Evolutionary conservation across 2,329 filamentous ascomycete genomes (phyloP).

Genomic region (Cryphonectria nitschkei): DNA sequence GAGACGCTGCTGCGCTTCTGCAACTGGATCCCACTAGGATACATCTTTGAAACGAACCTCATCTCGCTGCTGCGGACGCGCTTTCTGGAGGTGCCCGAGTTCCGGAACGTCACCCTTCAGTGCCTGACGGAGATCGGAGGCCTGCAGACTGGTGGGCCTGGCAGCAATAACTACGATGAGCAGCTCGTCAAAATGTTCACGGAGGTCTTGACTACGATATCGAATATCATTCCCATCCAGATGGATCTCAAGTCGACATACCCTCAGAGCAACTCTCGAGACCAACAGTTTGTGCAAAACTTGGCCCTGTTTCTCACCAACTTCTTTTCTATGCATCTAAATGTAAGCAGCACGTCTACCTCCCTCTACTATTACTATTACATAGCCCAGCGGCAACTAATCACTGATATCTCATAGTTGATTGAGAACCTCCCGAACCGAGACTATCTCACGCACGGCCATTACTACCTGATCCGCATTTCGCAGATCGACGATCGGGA

Average conservation of each 20-base stretch:
- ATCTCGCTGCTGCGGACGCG: slow-evolving; percentile 93
- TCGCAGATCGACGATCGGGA: slow-evolving; percentile 98
- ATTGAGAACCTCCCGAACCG: slow-evolving; percentile 95
- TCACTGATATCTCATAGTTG: slow-evolving; percentile 55
- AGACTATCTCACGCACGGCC: slow-evolving; percentile 92
- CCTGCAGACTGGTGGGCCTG: slow-evolving; percentile 77
- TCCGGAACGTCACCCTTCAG: slow-evolving; percentile 95
- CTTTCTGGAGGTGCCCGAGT: slow-evolving; percentile 91
- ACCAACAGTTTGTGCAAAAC: slow-evolving; percentile 98
- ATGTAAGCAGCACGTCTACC: slow-evolving; percentile 52
- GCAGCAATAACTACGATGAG: slow-evolving; percentile 81
- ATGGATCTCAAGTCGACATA: slow-evolving; percentile 93
- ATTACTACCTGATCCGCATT: slow-evolving; percentile 97
- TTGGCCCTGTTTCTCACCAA: slow-evolving; percentile 94
- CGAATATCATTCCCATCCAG: slow-evolving; percentile 87
- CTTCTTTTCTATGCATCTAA: slow-evolving; percentile 93
- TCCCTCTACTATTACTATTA: neutral
- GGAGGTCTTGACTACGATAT: slow-evolving; percentile 89
- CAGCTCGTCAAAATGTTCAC: slow-evolving; percentile 99
- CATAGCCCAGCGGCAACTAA: slow-evolving; percentile 18
- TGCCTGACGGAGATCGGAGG: slow-evolving; percentile 97
- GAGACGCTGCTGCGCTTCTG: slow-evolving; percentile 95
- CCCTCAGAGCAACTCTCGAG: slow-evolving; percentile 84
- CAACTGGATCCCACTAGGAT: slow-evolving; percentile 98
- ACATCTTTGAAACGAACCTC: slow-evolving; percentile 96